Conservation (phyloP, 805 yeast genomes). For the Sugiyamaella americana region DNA sequence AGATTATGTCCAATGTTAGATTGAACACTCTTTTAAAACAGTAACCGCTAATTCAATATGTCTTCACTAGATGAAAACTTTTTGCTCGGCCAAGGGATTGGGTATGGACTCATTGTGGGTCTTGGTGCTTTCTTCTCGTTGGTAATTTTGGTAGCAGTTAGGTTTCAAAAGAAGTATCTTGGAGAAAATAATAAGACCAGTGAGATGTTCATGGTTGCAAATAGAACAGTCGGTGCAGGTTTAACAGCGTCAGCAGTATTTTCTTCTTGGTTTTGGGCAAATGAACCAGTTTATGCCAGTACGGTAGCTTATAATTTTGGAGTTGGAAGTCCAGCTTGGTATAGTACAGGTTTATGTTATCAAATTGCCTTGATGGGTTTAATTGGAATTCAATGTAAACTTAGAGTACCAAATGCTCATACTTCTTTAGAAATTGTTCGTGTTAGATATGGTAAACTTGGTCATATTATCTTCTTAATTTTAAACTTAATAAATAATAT, state of each 20-base stretch:
- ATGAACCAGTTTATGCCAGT: conserved; percentile 36
- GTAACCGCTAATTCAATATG: no score
- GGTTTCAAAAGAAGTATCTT: conserved; percentile 18
- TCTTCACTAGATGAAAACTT: conserved; percentile 4
- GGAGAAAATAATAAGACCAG: conserved; percentile 21
- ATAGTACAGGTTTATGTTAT: conserved; percentile 74
- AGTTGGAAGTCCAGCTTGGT: conserved; percentile 56
- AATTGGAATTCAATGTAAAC: conserved; percentile 70
- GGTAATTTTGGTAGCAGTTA: conserved; percentile 29
- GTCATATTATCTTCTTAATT: conserved; percentile 38
- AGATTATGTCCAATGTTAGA: no score
- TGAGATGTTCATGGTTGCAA: conserved; percentile 33
- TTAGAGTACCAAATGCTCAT: conserved; percentile 74
- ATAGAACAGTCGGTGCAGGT: conserved; percentile 39
- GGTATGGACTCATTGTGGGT: conserved; percentile 78
- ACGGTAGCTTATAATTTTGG: conserved; percentile 40
- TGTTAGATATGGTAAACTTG: conserved; percentile 57
- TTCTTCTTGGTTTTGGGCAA: conserved; percentile 46
- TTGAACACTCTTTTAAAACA: no score
- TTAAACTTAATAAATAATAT: conserved; percentile 18
- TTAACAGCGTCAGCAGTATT: conserved; percentile 41
- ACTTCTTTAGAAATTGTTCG: conserved; percentile 71
- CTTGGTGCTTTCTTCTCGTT: conserved; percentile 60
- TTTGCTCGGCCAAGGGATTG: conserved; percentile 45
- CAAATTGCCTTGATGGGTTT: conserved; percentile 71